Conservation (phyloP, 2,329 filamentous ascomycete genomes). For the Paracoccidioides brasiliensis region DNA sequence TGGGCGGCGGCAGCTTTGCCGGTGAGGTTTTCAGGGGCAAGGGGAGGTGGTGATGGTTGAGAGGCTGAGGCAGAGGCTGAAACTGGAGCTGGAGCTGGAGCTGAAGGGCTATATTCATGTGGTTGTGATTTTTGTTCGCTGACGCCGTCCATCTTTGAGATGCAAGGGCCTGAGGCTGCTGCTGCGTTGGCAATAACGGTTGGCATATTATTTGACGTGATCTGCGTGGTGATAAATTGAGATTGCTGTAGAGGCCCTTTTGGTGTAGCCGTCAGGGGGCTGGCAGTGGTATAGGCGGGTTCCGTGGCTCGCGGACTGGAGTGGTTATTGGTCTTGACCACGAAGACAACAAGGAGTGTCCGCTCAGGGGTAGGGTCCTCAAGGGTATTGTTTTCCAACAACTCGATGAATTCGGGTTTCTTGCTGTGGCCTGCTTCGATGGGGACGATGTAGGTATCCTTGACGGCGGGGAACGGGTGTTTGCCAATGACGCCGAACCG, state of each 20-base stretch:
- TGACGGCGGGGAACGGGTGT: conserved; percentile 59
- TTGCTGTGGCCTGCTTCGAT: conserved; percentile 55
- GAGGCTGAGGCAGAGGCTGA: conserved; percentile 10
- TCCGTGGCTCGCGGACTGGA: conserved; percentile 26
- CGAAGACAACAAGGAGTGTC: conserved; percentile 71
- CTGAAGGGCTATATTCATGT: conserved; percentile 7
- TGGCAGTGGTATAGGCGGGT: conserved; percentile 20
- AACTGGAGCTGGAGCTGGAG: conserved; percentile 5
- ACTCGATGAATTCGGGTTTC: conserved; percentile 75
- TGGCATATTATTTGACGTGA: conserved; percentile 13
- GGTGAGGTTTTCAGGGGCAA: conserved; percentile 12
- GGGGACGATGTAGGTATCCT: conserved; percentile 84
- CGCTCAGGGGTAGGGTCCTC: conserved; percentile 59
- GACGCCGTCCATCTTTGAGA: conserved; percentile 15
- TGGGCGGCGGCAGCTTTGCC: conserved; percentile 48
- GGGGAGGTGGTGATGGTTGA: conserved; percentile 15
- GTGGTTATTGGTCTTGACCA: conserved; percentile 51
- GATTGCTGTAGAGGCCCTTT: conserved; percentile 9
- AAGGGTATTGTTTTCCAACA: conserved; percentile 73
- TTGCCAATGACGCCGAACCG: conserved; percentile 81
- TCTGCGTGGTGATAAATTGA: conserved; percentile 3
- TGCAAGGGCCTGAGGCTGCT: conserved; percentile 9
- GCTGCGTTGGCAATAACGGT: conserved; percentile 13
- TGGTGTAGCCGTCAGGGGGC: conserved; percentile 19
- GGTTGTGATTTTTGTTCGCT: conserved; percentile 17